These are phyloP conservation scores for Cytospora chrysosperma DNA, from an alignment of 2,329 filamentous ascomycete genomes.

Conservation along the genomic window DNA sequence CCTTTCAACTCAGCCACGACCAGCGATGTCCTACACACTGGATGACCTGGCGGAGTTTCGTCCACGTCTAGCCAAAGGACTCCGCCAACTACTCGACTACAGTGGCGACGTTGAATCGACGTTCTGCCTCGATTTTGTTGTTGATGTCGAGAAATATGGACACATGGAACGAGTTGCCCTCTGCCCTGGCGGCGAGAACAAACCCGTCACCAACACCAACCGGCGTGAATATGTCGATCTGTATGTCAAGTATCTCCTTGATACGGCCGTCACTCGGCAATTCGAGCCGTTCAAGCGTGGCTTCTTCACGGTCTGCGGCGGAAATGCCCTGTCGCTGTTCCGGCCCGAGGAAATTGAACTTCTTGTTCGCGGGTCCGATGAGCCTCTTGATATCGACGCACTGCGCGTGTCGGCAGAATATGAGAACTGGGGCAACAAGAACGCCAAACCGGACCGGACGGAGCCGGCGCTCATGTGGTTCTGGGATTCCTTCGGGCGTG, in stretches of 20 bases:
- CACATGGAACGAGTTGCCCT: slow-evolving; percentile 65
- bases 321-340: slow-evolving; percentile 84
- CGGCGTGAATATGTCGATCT: slow-evolving; percentile 82
- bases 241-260: slow-evolving; percentile 78
- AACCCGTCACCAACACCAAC: slow-evolving; percentile 79
- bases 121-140: slow-evolving; percentile 80
- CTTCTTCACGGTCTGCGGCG: slow-evolving; percentile 88
- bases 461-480: slow-evolving; percentile 80
- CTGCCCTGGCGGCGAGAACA: slow-evolving; percentile 69
- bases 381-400: slow-evolving; percentile 74
- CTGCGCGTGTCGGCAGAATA: slow-evolving; percentile 76
- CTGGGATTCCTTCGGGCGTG: slow-evolving; percentile 75
- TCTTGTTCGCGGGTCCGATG: slow-evolving; percentile 80
- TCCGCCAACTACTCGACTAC: slow-evolving; percentile 75
- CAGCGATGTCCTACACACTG: slow-evolving; percentile 70
- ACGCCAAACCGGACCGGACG: slow-evolving; percentile 50
- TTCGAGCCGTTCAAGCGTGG: slow-evolving; percentile 94
- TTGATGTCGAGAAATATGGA: slow-evolving; percentile 76
- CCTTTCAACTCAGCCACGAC: slow-evolving; percentile 54
- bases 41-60: slow-evolving; percentile 82
- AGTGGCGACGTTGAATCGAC: slow-evolving; percentile 79
- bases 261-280: slow-evolving; percentile 73
- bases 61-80: slow-evolving; percentile 71
- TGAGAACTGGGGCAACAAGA: slow-evolving; percentile 67
- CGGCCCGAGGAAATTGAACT: slow-evolving; percentile 90